Evolutionary conservation across 1,284 basidiomycete species (phyloP).

Genomic region (Trametes polyzona): DNA sequence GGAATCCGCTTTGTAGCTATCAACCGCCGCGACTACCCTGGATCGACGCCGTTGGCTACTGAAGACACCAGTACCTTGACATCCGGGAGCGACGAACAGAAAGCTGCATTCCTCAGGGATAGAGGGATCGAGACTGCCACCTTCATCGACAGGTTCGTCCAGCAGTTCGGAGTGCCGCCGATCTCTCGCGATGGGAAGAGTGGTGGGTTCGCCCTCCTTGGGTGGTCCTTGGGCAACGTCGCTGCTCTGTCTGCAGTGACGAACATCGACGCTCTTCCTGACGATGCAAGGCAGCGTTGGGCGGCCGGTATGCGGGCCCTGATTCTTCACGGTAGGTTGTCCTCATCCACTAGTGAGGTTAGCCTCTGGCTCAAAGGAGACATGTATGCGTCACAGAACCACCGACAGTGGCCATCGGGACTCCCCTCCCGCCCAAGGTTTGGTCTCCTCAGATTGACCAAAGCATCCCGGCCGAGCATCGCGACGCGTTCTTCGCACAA

Average conservation of each 20-base stretch:
- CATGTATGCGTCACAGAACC: slow-evolving; percentile 32
- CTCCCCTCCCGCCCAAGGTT: slow-evolving; percentile 13
- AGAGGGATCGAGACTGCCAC: slow-evolving; percentile 37
- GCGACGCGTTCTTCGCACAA: slow-evolving; percentile 25
- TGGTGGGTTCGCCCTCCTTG: slow-evolving; percentile 41
- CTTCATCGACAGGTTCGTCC: slow-evolving; percentile 40
- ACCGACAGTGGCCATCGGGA: slow-evolving; percentile 31
- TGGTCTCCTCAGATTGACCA: slow-evolving; percentile 28
- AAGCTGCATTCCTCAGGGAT: slow-evolving; percentile 26
- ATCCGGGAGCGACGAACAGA: slow-evolving; percentile 30
- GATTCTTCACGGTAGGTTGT: slow-evolving; percentile 37
- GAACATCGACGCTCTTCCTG: slow-evolving; percentile 29
- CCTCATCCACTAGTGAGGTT: neutral
- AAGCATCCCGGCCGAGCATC: slow-evolving; percentile 26
- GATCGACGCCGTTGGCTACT: slow-evolving; percentile 17
- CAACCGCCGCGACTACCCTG: slow-evolving; percentile 26
- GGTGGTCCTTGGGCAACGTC: slow-evolving; percentile 42
- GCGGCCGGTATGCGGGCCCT: slow-evolving; percentile 30
- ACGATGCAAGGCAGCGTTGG: slow-evolving; percentile 25
- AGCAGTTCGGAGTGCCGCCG: slow-evolving; percentile 32
- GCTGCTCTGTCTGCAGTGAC: slow-evolving; percentile 34
- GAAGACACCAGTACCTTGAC: slow-evolving; percentile 28
- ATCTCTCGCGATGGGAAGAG: slow-evolving; percentile 30
- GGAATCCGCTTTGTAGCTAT: slow-evolving; percentile 32
- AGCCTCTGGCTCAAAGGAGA: no score